These are phyloP conservation scores for Tetragonia tetragonoides DNA, from an alignment of 148 eudicot genomes.

Conservation along the genomic window DNA sequence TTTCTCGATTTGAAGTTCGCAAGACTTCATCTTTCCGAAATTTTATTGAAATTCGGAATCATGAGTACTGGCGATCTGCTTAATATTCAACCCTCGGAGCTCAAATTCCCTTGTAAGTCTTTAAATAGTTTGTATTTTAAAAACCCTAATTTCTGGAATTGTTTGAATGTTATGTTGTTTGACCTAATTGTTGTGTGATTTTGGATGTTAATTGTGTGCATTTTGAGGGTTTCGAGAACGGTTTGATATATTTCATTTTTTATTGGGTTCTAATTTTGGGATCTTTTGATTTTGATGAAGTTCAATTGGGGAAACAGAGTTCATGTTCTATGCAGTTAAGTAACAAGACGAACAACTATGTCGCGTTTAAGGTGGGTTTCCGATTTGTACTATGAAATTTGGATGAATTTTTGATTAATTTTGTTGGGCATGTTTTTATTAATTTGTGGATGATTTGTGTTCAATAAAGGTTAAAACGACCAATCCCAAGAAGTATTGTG, in stretches of 20 bases:
- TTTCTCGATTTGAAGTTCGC: neutral
- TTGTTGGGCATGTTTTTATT: neutral
- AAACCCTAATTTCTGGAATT: constrained; percentile 19
- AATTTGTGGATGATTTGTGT: constrained; percentile 23
- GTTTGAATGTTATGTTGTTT: neutral
- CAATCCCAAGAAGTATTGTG: constrained; percentile 85
- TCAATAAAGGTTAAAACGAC: constrained; percentile 75
- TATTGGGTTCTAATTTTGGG: constrained; percentile 27
- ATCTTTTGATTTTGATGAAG: constrained; percentile 28
- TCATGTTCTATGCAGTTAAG: constrained; percentile 55
- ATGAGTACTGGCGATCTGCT: constrained; percentile 68
- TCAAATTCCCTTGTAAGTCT: constrained; percentile 62
- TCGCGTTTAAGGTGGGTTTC: constrained; percentile 67
- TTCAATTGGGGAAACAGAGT: constrained; percentile 66
- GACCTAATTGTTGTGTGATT: neutral
- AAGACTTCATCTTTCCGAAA: neutral
- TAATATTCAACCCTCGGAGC: constrained; percentile 59
- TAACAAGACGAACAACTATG: constrained; percentile 54
- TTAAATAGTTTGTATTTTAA: constrained; percentile 1
- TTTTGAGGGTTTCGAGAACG: constrained; percentile 12
- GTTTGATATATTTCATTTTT: constrained; percentile 12
- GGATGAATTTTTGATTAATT: constrained; percentile 14
- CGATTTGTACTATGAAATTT: neutral
- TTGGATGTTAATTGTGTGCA: constrained; percentile 7
- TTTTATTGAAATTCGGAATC: constrained; percentile 22